Base-by-base conservation (phyloP, 1,284 basidiomycete species). In the Xerocomus minutiporus region DNA sequence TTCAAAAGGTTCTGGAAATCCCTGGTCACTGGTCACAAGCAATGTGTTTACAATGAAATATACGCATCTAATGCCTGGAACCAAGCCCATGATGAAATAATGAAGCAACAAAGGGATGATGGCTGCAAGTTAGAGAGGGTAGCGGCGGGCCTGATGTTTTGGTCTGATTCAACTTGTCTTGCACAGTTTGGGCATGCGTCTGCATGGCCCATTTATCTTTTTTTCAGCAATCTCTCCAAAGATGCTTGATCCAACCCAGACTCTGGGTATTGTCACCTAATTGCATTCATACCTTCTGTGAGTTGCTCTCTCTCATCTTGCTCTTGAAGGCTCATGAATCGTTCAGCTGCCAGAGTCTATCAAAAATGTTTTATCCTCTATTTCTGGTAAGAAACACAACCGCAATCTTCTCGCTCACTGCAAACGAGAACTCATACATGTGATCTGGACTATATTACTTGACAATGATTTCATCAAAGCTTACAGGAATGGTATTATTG, bases 231-330 rank as follows among this genome's bases (percentile, higher is more conserved):
- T n/a, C 36, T 47, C 5, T 47, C 46, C 11, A 29, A 43, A 9
- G 49, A 49, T n/a, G 8, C 23, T 2, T 3, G n/a, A 3, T 0
- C 39, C 3, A 13, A 43, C 2, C 54, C 29, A 9, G 0, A 44
- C 1, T 50, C 44, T 2, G 46, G 52, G 1, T 39, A 25, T 20
- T 54, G 53, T 45, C 51, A 54, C 34, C 52, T 4, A 1, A 43
- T 55, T 5, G 17, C 28, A 1, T 55, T 55, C 17, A 55, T 55
- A 2, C 54, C 25, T 12, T 31, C 2, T 0, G 31, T 56, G 3
- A 3, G 17, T 39, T 15, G 13, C 12, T 13, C 32, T 8, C 32
- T 13, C 11, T 12, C 9, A 13, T 12, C 32, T 34, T 34, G 5
- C 12, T 15, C 5, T 15, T 34, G 32, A 34, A 34, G 12, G 9